These are phyloP conservation scores for Suhomyces wounanorum DNA, from an alignment of 1,139 yeast species.

Conservation along the genomic window DNA sequence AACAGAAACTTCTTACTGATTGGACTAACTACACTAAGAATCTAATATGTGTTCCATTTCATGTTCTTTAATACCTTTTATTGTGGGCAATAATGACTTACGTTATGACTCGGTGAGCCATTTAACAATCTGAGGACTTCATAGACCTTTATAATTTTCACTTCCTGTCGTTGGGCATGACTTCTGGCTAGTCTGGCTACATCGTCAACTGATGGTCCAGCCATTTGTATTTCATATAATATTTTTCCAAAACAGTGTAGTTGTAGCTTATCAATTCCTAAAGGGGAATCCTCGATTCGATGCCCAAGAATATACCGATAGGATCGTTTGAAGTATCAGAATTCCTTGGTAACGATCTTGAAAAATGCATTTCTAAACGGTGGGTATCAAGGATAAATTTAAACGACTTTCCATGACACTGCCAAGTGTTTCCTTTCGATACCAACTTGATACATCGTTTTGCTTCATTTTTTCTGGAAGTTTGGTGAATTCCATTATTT, in stretches of 20 bases:
- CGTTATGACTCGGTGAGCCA: conserved; percentile 2
- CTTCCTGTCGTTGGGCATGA: conserved; percentile 5
- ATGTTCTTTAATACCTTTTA: neutral
- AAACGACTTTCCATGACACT: too few relatives aligned
- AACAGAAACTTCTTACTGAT: neutral
- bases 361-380: too few relatives aligned
- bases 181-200: conserved; percentile 4
- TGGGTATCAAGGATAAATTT: too few relatives aligned
- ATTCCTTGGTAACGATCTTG: too few relatives aligned
- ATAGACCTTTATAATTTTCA: conserved; percentile 4
- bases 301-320: too few relatives aligned
- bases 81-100: neutral
- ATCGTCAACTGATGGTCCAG: conserved; percentile 2
- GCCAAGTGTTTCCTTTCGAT: too few relatives aligned
- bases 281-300: too few relatives aligned
- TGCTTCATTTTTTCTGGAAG: too few relatives aligned
- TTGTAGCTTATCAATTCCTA: neutral
- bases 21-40: neutral
- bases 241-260: neutral
- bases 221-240: conserved; percentile 8
- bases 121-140: conserved; percentile 2
- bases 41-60: conserved; percentile 1
- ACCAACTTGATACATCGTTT: too few relatives aligned
- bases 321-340: too few relatives aligned
- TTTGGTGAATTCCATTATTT: too few relatives aligned